Percentiles rank a stretch among this genome's conserved stretches.
Evolutionary conservation across 768 basidiomycete species (phyloP).

Genomic region (Pleurotus cornucopiae): DNA sequence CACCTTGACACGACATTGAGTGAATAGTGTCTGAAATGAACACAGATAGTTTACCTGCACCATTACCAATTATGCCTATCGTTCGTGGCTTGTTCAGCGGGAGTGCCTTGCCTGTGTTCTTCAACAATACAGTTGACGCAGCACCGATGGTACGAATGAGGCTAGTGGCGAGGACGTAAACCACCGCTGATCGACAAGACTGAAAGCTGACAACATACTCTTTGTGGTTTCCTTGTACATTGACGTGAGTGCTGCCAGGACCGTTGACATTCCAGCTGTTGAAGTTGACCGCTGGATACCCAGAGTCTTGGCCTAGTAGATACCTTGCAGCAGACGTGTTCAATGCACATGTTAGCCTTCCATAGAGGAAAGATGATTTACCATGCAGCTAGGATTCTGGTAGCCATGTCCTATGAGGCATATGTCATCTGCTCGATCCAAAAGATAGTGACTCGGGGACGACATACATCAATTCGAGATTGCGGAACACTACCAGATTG

Average conservation of each 20-base stretch:
- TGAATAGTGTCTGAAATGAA: not conserved
- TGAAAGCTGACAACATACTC: slow-evolving; percentile 19
- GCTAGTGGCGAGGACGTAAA: slow-evolving; percentile 22
- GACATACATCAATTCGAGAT: slow-evolving; percentile 51
- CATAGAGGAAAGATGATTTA: slow-evolving; percentile 15
- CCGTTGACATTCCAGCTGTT: slow-evolving; percentile 41
- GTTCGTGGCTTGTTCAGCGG: slow-evolving; percentile 42
- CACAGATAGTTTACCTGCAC: slow-evolving; percentile 31
- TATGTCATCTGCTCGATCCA: not conserved
- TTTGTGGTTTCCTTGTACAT: slow-evolving; percentile 57
- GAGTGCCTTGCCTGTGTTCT: slow-evolving; percentile 44
- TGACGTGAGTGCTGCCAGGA: slow-evolving; percentile 39
- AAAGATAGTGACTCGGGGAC: slow-evolving; percentile 9
- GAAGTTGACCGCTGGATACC: slow-evolving; percentile 59
- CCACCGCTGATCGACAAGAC: not conserved
- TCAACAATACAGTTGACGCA: slow-evolving; percentile 60
- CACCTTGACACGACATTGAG: slow-evolving; percentile 8
- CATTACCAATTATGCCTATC: slow-evolving; percentile 56
- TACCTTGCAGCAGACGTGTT: slow-evolving; percentile 21
- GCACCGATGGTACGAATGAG: slow-evolving; percentile 57
- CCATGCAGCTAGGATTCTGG: slow-evolving; percentile 66
- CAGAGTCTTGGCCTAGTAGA: slow-evolving; percentile 50
- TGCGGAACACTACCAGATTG: slow-evolving; percentile 55
- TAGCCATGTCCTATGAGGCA: slow-evolving; percentile 53
- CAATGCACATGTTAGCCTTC: not conserved